Evolutionary conservation across 106 monocot genomes (phyloP), one percentile per base, ranked within the genome.

Genomic region (Dioscorea zingiberensis): DNA sequence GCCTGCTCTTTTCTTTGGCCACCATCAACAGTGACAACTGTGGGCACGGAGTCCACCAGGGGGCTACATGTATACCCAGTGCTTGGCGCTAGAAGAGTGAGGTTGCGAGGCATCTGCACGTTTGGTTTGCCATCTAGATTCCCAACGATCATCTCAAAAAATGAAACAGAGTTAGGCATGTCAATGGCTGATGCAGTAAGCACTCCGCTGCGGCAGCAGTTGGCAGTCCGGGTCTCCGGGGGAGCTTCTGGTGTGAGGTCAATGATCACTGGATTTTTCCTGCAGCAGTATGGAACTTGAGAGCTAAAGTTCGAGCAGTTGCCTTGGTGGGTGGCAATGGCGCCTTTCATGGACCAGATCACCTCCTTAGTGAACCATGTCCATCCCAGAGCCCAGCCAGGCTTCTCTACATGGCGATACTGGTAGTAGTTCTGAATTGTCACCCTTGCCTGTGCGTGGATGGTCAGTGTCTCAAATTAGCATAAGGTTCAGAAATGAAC

Each of bases 351-450:
- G 14, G 73, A 55, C 32, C 63, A 63, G 14, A 73, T 64, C 4
- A 73, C 30, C 19, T 73, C 73, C 13, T 73, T 26, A 2, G 13
- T 2, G 15, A 57, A 54, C 72, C 64, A 73, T 21, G 15, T 73
- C 73, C 73, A 73, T 44, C 64, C 73, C 1, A 73, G 46, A 24
- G 9, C 26, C 64, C 73, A 73, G 19, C 73, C 73, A 2, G 73
- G 73, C 17, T 48, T 73, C 56, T 47, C 46, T 8, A 73, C 44
- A 24, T 73, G 73, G 2, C 64, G 56, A 27, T 73, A 73, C 45
- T 57, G 64, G 27, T 73, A 58, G 73, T 62, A 73, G 26, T 73
- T 73, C 17, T 64, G 54, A 13, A 65, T 63, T 0, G 63, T 63
- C 21, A 45, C 63, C 62, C 44, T 72, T 3, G 63, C 72, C 72